phyloP scores from a whole-genome alignment of 495 filamentous ascomycete genomes.

The Haplographium delicatum region DNA sequence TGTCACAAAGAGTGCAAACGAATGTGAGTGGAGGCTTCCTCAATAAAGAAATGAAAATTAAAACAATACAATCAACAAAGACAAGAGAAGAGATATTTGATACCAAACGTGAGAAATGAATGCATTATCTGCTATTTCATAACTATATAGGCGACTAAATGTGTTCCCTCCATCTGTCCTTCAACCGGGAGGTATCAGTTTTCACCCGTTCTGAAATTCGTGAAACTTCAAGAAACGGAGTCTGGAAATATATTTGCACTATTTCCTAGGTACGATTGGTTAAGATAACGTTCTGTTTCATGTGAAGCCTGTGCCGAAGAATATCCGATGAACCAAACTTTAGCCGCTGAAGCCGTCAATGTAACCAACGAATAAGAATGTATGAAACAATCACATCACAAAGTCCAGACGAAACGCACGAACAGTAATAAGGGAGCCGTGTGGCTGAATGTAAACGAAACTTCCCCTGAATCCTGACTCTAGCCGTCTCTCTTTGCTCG shows the following conservation, averaged over 20 bases:
- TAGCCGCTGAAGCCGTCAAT: neutral
- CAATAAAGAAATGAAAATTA: neutral
- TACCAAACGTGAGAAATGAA: neutral
- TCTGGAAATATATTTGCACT: neutral
- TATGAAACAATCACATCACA: neutral
- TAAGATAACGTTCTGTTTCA: neutral
- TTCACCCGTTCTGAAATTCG: neutral
- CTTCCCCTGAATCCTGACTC: neutral
- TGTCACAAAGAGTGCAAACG: neutral
- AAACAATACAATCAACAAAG: neutral
- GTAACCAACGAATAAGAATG: neutral
- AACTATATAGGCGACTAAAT: neutral
- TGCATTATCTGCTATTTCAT: neutral
- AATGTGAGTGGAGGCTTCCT: constrained; percentile 2
- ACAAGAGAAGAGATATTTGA: neutral
- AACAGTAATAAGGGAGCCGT: neutral
- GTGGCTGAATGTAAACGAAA: neutral
- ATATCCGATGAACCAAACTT: neutral
- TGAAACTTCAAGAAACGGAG: neutral
- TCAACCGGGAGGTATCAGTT: neutral
- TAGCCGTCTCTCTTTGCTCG: neutral
- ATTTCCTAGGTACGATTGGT: neutral
- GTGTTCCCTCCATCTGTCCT: neutral
- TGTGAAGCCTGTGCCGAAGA: neutral
- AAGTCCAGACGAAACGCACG: neutral